These are phyloP conservation scores for Ceratonia siliqua DNA, from an alignment of 306 rosid genomes.

Conservation along the genomic window DNA sequence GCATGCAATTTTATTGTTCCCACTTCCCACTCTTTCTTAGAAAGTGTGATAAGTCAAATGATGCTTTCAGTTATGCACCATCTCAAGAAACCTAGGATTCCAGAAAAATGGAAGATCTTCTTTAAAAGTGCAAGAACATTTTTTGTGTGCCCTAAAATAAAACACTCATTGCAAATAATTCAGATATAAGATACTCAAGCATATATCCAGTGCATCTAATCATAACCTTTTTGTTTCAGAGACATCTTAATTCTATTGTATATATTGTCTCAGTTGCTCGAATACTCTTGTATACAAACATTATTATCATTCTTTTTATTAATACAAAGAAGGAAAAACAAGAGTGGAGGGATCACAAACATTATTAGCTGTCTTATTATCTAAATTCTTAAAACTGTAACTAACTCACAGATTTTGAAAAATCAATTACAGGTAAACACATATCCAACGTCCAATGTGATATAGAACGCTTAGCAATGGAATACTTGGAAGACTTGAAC, in stretches of 20 bases:
- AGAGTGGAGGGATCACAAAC: neutral
- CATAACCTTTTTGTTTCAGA: neutral
- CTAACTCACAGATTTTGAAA: neutral
- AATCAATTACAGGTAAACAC: neutral
- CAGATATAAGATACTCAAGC: conserved; percentile 24
- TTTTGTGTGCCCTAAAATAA: neutral
- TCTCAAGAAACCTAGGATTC: conserved; percentile 23
- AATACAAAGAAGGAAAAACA: neutral
- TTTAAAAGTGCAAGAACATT: neutral
- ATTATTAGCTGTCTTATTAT: neutral
- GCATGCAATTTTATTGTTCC: neutral
- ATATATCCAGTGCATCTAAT: neutral
- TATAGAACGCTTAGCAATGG: no score
- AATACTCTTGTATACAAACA: neutral
- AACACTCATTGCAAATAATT: neutral
- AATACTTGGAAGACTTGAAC: no score
- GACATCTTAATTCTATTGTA: neutral
- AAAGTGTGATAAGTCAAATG: conserved; percentile 15
- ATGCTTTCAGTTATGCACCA: conserved; percentile 11
- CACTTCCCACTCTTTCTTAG: neutral
- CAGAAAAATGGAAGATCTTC: neutral
- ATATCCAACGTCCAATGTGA: neutral
- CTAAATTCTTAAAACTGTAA: neutral
- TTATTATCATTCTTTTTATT: neutral
- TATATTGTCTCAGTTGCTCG: neutral